Base-by-base conservation (phyloP, 2,329 filamentous ascomycete species). In the Plectosphaerella cucumerina region DNA sequence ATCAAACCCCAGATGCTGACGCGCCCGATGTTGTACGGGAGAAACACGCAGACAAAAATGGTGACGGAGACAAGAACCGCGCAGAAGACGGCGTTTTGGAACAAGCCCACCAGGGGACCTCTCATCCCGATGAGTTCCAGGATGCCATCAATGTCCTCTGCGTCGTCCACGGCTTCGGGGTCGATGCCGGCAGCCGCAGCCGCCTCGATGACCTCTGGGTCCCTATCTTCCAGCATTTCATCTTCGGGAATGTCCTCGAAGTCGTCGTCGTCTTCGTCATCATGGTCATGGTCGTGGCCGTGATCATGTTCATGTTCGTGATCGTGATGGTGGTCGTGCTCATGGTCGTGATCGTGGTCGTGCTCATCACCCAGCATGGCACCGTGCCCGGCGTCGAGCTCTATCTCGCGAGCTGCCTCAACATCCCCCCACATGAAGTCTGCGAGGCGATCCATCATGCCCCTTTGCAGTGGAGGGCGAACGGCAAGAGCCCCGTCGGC, bases 81-180 rank as follows among this genome's bases (percentile, higher is more conserved):
- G 65, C 93, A 96, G 68, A 99, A 99, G 15, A 97, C 85, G 50
- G 89, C 91, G 59, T 99, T 99, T 63, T 99, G 94, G 58, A 97
- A 84, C 6, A 99, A 79, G 3, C 90, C 91, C 14, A 87, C 86
- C 3, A 99, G 77, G 1, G 94, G 94, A 0, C 94, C 94, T 62
- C 95, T 90, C 88, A 99, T 95, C 35, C 94, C 94, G 53, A 99
- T 87, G 15, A 99, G 81, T 66, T 99, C 94, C 75, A 99, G 85
- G 48, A 99, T 89, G 0, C 94, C 94, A 65, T 99, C 94, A 15
- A 99, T 84, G 63, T 99, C 94, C 69, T 99, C 94, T 10, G 89
- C 89, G 58, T 97, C 88, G 42, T 92, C 89, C 41, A 90, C 80
- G 10, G 85, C 87, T 58, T 89, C 86, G 49, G 83, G 79, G 50